Evolutionary conservation across 1,139 yeast genomes (phyloP).

Genomic region (Lodderomyces pseudojiufengensis): DNA sequence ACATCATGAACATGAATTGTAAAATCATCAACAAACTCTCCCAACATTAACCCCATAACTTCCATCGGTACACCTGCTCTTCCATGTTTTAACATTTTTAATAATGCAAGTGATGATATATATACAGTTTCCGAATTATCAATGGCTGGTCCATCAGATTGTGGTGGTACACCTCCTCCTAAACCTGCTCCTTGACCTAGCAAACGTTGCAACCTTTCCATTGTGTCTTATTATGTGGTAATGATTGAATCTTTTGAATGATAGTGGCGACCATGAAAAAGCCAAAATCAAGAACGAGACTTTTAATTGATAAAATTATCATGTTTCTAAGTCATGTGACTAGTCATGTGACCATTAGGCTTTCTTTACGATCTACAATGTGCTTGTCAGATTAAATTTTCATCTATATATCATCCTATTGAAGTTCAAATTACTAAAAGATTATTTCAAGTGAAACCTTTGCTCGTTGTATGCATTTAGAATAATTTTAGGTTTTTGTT

Average conservation of each 20-base stretch:
- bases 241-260: background rate
- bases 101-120: slow-evolving; percentile 88
- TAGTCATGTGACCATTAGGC: too few relatives aligned
- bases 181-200: slow-evolving; percentile 59
- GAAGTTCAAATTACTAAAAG: too few relatives aligned
- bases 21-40: slow-evolving; percentile 96
- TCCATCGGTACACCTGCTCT: slow-evolving; percentile 99
- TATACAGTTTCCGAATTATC: slow-evolving; percentile 96
- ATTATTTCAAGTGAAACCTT: background rate
- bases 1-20: slow-evolving; percentile 97
- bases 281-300: too few relatives aligned
- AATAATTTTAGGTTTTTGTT: too few relatives aligned
- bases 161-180: slow-evolving; percentile 51
- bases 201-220: slow-evolving; percentile 77
- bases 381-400: too few relatives aligned
- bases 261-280: slow-evolving; percentile 10
- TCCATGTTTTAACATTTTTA: slow-evolving; percentile 97
- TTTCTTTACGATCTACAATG: too few relatives aligned
- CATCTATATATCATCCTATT: too few relatives aligned
- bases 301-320: too few relatives aligned
- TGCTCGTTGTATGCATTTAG: background rate
- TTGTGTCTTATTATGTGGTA: slow-evolving; percentile 20
- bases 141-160: slow-evolving; percentile 73
- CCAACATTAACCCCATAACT: slow-evolving; percentile 99
- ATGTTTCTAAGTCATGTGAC: too few relatives aligned